Percentiles rank a stretch among this genome's conserved stretches.
Evolutionary conservation across 169 alveolate genomes (phyloP).

Genomic region (Eimeria zaria): DNA sequence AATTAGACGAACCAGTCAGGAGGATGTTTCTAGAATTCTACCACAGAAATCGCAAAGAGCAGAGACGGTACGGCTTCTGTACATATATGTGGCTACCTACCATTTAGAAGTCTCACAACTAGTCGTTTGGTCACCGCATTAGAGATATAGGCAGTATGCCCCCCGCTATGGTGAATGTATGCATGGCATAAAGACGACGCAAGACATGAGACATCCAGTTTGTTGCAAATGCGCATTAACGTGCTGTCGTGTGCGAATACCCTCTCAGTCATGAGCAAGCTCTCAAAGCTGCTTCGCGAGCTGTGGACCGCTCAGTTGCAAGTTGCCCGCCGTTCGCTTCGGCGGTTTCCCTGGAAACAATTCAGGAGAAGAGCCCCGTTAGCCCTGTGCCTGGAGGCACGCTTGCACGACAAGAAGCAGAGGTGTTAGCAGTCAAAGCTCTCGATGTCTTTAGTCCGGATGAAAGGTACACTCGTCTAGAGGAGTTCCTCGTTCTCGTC

Average conservation of each 20-base stretch:
- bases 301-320: neutral
- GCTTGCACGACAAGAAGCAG: slow-evolving; percentile 31
- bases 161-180: neutral
- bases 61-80: slow-evolving; percentile 28
- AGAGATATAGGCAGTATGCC: neutral
- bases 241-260: slow-evolving; percentile 4
- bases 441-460: slow-evolving; percentile 68
- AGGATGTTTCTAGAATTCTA: slow-evolving; percentile 17
- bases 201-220: neutral
- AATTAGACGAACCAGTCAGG: slow-evolving; percentile 26
- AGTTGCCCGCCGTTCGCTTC: slow-evolving; percentile 1
- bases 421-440: slow-evolving; percentile 30
- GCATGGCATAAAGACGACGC: neutral
- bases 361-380: neutral
- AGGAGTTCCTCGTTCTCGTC: slow-evolving; percentile 51
- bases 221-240: neutral
- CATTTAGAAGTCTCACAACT: neutral
- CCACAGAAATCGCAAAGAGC: slow-evolving; percentile 27
- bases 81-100: neutral
- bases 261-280: slow-evolving; percentile 28
- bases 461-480: slow-evolving; percentile 52
- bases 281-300: neutral
- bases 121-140: neutral
- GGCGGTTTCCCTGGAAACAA: neutral
- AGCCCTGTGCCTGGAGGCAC: neutral